Evolutionary conservation across 306 rosid genomes (phyloP), one percentile per base, ranked within the genome.

Genomic region (Cicer arietinum): DNA sequence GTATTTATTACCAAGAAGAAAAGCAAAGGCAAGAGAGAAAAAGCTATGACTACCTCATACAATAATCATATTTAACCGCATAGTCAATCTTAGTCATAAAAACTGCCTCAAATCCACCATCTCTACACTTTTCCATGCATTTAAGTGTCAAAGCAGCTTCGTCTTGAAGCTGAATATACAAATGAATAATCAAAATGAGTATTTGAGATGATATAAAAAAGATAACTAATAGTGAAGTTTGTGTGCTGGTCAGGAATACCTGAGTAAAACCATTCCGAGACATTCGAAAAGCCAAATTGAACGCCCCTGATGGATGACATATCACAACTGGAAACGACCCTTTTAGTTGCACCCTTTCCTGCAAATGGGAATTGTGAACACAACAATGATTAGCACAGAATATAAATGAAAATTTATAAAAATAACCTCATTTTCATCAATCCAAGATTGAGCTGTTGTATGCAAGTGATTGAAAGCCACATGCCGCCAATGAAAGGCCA

Each of bases 41-140:
- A 48, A 39, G 30, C 20, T 2, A 30, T 56, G 20, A 42, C 77
- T 86, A 90, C 99, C 99, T 90, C 66, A 92, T 81, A 73, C 89
- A 86, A 70, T 89, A 90, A 75, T 94, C 99, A 85, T 89, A 92
- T 73, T 90, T 90, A 74, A 86, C 76, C 72, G 93, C 90, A 83
- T 39, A 87, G 86, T 94, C 97, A 73, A 92, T 72, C 84, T 79
- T 90, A 71, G 93, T 92, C 95, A 91, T 86, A 81, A 92, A 94
- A 65, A 85, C 81, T 80, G 90, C 97, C 81, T 94, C 96, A 81
- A 94, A 94, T 63, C 95, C 97, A 76, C 90, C 90, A 75, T 88
- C 92, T 78, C 83, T 80, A 77, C 95, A 86, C 83, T 85, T 89
- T 58, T 88, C 90, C 73, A 89, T 46, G 86, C 97, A 94, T 73